Conservation (phyloP, 768 basidiomycete species). For the Daedalea quercina region DNA sequence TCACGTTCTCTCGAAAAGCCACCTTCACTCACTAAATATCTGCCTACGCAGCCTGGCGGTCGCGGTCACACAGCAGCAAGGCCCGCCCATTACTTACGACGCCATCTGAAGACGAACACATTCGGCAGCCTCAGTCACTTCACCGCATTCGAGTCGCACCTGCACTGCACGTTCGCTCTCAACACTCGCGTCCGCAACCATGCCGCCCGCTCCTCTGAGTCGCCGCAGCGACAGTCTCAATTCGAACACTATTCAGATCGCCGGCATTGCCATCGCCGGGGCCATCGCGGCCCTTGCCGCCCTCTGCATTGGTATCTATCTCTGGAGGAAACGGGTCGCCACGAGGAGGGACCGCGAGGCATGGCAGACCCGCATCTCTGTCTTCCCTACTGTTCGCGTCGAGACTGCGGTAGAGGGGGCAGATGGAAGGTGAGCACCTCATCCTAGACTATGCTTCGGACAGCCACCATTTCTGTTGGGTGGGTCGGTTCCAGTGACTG, state of each 20-base stretch:
- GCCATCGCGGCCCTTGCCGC: constrained; percentile 30
- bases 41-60: not conserved
- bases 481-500: not conserved
- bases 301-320: constrained; percentile 31
- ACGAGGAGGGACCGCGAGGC: constrained; percentile 9
- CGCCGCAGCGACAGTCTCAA: constrained; percentile 2
- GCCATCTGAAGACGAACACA: too few species aligned
- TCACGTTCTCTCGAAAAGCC: not conserved
- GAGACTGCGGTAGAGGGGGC: not conserved
- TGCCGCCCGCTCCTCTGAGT: not conserved
- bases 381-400: constrained; percentile 4
- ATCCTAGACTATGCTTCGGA: not conserved
- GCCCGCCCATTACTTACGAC: too few species aligned
- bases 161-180: not conserved
- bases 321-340: constrained; percentile 28
- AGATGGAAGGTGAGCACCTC: not conserved
- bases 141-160: too few species aligned
- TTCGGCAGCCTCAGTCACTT: too few species aligned
- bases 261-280: constrained; percentile 14
- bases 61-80: not conserved
- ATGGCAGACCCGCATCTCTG: constrained; percentile 5
- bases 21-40: not conserved
- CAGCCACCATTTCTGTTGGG: not conserved
- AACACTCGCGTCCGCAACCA: too few species aligned
- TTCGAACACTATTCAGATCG: constrained; percentile 31